Percentiles rank a stretch among this genome's conserved stretches.
phyloP scores from a whole-genome alignment of 2,329 filamentous ascomycete species.

The Pseudocercospora fuligena region DNA sequence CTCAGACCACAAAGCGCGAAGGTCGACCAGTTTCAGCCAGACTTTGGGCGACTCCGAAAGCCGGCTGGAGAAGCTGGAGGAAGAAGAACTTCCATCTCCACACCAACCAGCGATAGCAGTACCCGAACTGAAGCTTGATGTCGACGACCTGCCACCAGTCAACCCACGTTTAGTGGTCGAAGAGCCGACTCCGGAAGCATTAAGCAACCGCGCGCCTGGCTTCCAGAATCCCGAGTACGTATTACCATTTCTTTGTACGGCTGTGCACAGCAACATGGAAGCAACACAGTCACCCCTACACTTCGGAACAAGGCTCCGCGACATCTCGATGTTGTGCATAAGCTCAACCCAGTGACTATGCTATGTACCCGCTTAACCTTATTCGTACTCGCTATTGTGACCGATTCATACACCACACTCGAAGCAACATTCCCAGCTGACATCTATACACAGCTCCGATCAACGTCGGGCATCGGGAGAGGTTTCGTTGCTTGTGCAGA shows the following conservation, averaged over 20 bases:
- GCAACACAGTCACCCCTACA: not conserved
- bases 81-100: slow-evolving; percentile 10
- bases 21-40: not conserved
- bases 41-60: slow-evolving; percentile 8
- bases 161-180: slow-evolving; percentile 23
- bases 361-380: slow-evolving; percentile 19
- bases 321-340: slow-evolving; percentile 22
- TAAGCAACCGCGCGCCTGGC: not conserved
- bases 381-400: slow-evolving; percentile 8
- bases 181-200: slow-evolving; percentile 27
- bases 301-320: not conserved
- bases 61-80: slow-evolving; percentile 11
- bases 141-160: slow-evolving; percentile 11
- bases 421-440: not conserved
- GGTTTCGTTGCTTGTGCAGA: slow-evolving; percentile 1
- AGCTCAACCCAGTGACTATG: slow-evolving; percentile 17
- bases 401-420: not conserved
- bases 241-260: slow-evolving; percentile 5
- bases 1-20: not conserved
- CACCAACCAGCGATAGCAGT: slow-evolving; percentile 13
- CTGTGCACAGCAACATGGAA: not conserved
- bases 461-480: slow-evolving; percentile 13
- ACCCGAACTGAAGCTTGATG: slow-evolving; percentile 21
- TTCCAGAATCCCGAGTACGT: not conserved
- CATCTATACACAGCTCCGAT: slow-evolving; percentile 13